Evolutionary conservation across 495 filamentous ascomycete genomes (phyloP).

Genomic region (Oidiodendron maius): DNA sequence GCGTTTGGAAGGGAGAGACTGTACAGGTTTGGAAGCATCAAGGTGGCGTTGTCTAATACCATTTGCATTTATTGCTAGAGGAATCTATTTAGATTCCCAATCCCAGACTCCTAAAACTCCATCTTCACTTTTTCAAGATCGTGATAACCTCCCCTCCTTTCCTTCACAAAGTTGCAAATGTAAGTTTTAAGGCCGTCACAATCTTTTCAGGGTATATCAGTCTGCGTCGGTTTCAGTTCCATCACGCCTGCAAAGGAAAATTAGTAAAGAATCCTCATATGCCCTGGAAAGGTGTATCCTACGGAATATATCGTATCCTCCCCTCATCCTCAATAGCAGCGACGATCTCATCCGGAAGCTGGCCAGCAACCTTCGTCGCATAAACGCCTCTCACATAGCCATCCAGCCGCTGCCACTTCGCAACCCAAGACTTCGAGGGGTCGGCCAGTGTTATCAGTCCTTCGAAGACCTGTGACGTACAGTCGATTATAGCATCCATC

Average conservation of each 20-base stretch:
- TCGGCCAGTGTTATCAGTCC: constrained; percentile 79
- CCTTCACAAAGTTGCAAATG: no score
- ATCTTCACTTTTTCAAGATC: constrained; percentile 5
- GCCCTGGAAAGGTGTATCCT: constrained; percentile 20
- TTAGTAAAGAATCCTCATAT: constrained; percentile 1
- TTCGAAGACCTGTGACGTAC: constrained; percentile 92
- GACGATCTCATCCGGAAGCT: constrained; percentile 57
- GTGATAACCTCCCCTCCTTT: background rate
- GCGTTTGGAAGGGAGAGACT: background rate
- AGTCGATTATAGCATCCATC: constrained; percentile 76
- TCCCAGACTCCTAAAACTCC: constrained; percentile 19
- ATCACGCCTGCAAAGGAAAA: constrained; percentile 37
- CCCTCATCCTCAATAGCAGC: constrained; percentile 59
- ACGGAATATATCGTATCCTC: constrained; percentile 65
- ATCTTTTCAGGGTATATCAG: constrained; percentile 13
- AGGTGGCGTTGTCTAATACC: constrained; percentile 19
- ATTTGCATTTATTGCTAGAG: constrained; percentile 16
- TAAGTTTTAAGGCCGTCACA: no score
- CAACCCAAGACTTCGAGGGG: constrained; percentile 78
- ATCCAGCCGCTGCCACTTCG: constrained; percentile 89
- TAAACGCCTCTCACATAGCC: constrained; percentile 82
- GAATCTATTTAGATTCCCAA: constrained; percentile 4
- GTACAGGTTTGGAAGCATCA: background rate
- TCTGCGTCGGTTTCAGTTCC: constrained; percentile 40
- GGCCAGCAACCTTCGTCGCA: constrained; percentile 84